Conservation (phyloP, 2,329 filamentous ascomycete genomes). For the Penicillium verrucosum region DNA sequence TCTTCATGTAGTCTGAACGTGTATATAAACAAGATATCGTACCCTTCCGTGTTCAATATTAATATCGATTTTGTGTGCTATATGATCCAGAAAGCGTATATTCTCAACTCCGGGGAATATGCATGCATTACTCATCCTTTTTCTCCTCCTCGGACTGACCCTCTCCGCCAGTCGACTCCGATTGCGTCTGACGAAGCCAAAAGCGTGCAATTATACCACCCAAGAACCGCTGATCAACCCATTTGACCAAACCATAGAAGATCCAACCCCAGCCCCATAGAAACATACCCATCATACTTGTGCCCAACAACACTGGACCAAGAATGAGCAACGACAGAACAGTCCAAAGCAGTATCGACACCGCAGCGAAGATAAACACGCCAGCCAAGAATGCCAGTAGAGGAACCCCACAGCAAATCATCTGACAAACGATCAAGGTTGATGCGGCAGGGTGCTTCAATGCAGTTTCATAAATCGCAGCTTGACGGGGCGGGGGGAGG, state of each 20-base stretch:
- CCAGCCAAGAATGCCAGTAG: constrained; percentile 33
- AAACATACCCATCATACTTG: constrained; percentile 29
- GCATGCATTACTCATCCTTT: not conserved
- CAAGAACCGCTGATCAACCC: constrained; percentile 25
- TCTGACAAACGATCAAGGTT: constrained; percentile 33
- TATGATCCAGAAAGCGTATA: not conserved
- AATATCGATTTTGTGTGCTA: not conserved
- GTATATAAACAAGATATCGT: not conserved
- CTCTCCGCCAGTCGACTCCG: not conserved
- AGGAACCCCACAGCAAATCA: constrained; percentile 36
- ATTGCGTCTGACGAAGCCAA: constrained; percentile 17
- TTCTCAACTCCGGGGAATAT: not conserved
- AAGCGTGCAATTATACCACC: constrained; percentile 25
- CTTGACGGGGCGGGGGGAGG: constrained; percentile 28
- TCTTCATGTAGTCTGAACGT: constrained; percentile 5
- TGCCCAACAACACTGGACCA: constrained; percentile 30
- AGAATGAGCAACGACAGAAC: constrained; percentile 32
- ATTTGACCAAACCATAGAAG: constrained; percentile 27
- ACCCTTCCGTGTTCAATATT: not conserved
- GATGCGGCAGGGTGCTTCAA: constrained; percentile 31
- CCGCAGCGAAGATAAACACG: constrained; percentile 32
- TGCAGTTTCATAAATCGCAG: constrained; percentile 28
- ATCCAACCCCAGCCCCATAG: constrained; percentile 33
- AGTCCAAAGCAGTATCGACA: constrained; percentile 31
- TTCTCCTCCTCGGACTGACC: not conserved